Conservation (phyloP, 2,329 filamentous ascomycete species). For the Xylaria arbuscula region DNA sequence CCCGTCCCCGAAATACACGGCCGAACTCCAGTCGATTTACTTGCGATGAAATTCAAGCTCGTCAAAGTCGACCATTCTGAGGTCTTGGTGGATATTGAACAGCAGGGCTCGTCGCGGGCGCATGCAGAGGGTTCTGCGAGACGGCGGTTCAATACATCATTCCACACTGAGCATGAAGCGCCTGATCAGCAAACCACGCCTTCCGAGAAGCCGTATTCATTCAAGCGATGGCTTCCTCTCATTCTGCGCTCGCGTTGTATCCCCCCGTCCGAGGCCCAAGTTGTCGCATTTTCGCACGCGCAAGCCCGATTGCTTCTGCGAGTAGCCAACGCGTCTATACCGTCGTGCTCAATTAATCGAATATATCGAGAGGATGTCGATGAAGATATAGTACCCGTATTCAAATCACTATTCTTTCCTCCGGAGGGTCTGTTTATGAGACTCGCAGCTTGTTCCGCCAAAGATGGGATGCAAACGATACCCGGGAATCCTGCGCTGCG, state of each 20-base stretch:
- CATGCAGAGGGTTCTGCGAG: neutral
- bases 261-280: slow-evolving; percentile 44
- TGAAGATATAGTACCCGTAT: slow-evolving; percentile 47
- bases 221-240: slow-evolving; percentile 56
- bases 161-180: slow-evolving; percentile 50
- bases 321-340: slow-evolving; percentile 50
- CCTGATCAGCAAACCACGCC: slow-evolving; percentile 46
- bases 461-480: slow-evolving; percentile 52
- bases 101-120: neutral
- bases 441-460: slow-evolving; percentile 57
- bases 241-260: slow-evolving; percentile 53
- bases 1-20: neutral
- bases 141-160: slow-evolving; percentile 52
- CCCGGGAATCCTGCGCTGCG: slow-evolving; percentile 47
- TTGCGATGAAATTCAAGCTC: slow-evolving; percentile 23
- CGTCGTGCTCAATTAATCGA: slow-evolving; percentile 46
- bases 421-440: slow-evolving; percentile 56
- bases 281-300: slow-evolving; percentile 44
- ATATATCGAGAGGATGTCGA: slow-evolving; percentile 51
- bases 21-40: neutral
- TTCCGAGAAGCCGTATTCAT: slow-evolving; percentile 52
- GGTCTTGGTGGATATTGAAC: slow-evolving; percentile 25
- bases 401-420: slow-evolving; percentile 46
- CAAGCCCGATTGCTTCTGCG: slow-evolving; percentile 50
- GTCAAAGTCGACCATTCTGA: slow-evolving; percentile 20